Evolutionary conservation across 352 stramenopile genomes (phyloP).

Genomic region (Thalassiosira ordinaria): DNA sequence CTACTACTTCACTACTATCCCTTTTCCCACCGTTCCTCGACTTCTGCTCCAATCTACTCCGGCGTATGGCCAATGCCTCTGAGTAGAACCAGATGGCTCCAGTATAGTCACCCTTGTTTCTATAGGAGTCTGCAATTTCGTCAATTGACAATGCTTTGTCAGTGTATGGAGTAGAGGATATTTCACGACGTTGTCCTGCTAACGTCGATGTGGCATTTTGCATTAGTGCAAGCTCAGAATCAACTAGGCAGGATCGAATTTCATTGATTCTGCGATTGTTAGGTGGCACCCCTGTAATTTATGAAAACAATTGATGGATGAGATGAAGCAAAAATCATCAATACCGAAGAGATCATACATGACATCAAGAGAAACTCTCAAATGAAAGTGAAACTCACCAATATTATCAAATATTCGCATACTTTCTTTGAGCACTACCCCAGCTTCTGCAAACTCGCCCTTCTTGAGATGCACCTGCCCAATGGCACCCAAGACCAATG

Average conservation of each 20-base stretch:
- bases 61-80: slow-evolving; percentile 49
- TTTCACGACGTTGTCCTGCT: slow-evolving; percentile 40
- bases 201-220: slow-evolving; percentile 54
- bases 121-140: slow-evolving; percentile 53
- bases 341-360: too few relatives aligned
- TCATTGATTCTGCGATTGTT: slow-evolving; percentile 58
- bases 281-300: slow-evolving; percentile 36
- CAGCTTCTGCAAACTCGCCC: slow-evolving; percentile 53
- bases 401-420: slow-evolving; percentile 57
- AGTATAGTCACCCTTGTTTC: slow-evolving; percentile 43
- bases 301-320: background rate
- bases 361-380: too few relatives aligned
- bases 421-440: slow-evolving; percentile 54
- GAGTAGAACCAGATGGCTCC: slow-evolving; percentile 62
- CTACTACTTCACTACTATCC: slow-evolving; percentile 48
- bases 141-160: slow-evolving; percentile 59
- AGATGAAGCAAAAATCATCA: too few relatives aligned
- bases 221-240: slow-evolving; percentile 58
- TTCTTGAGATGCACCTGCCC: slow-evolving; percentile 55
- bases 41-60: slow-evolving; percentile 22
- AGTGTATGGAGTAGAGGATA: slow-evolving; percentile 23
- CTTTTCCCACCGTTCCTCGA: slow-evolving; percentile 9
- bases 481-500: slow-evolving; percentile 58
- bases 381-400: slow-evolving; percentile 26
- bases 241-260: slow-evolving; percentile 52